These are phyloP conservation scores for Monilinia fructigena DNA, from an alignment of 2,329 filamentous ascomycete species.

Conservation along the genomic window DNA sequence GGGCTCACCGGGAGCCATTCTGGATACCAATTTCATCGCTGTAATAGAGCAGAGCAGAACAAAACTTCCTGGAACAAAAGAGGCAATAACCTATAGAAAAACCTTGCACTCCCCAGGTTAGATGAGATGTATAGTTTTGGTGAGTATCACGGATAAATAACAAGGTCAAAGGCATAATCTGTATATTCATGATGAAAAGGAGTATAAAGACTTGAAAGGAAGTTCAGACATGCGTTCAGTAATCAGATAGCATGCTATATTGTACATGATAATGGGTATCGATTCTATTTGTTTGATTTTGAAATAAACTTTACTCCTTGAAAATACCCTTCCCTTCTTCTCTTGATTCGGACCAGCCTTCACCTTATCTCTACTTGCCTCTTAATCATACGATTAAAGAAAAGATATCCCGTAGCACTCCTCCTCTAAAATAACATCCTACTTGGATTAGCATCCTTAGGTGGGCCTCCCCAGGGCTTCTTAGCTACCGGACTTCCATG, in stretches of 20 bases:
- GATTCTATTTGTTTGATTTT: conserved; percentile 15
- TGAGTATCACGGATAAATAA: neutral
- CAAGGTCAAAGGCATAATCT: neutral
- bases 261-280: conserved; percentile 18
- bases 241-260: neutral
- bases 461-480: conserved; percentile 21
- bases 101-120: no score
- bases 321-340: neutral
- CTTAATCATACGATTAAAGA: no score
- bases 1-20: neutral
- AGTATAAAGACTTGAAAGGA: neutral
- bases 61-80: neutral
- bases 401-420: neutral
- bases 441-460: conserved; percentile 21
- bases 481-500: conserved; percentile 60
- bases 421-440: conserved; percentile 22
- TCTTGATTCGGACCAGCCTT: neutral
- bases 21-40: neutral
- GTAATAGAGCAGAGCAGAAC: neutral
- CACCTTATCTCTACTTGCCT: neutral
- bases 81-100: neutral
- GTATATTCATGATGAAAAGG: neutral
- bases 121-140: neutral
- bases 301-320: neutral
- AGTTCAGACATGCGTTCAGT: no score